Evolutionary conservation across 805 yeast genomes (phyloP), one percentile per base, ranked within the genome.

Genomic region (Jamesozyma piceae): DNA sequence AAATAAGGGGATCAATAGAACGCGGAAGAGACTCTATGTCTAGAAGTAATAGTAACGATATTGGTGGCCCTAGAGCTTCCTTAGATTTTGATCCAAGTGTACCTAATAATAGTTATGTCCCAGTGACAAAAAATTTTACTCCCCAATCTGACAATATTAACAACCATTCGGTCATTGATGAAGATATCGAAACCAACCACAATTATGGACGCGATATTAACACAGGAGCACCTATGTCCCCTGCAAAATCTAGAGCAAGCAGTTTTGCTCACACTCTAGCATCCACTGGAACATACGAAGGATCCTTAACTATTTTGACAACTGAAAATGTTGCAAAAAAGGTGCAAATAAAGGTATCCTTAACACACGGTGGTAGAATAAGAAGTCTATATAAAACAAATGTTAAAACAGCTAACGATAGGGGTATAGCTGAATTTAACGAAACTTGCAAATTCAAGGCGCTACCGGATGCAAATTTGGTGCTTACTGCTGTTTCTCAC

Each of bases 371-470:
- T 66, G 71, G 68, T 14, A 61, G 62, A 36, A 53, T 66, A 33
- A 81, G 76, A 54, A 82, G 74, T 36, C 54, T 90, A 31, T 74
- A 69, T 65, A 81, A 77, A 58, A 80, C 95, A 1, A 77, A 78
- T 60, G 57, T 71, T 18, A 57, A 65, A 42, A 84, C 83, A 52
- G 63, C 73, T 13, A 58, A 62, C 36, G 63, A 65, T 8, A 65
- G 66, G 6, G 80, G 78, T 1, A 43, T 54, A 1, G 66, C 68
- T 38, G 65, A 60, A 43, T 80, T 82, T 77, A 71, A 77, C 45
- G 46, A 86, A 55, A 67, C 78, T 18, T 68, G 73, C 46, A 69
- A 79, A 4, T 83, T 89, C 67, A 78, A 74, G 54, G 80, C 90
- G 4, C 68, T 80, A 4, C 63, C 78, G 4, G 80, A 74, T 10